These are phyloP conservation scores for Citeromyces siamensis DNA, from an alignment of 1,139 yeast genomes.

Conservation along the genomic window DNA sequence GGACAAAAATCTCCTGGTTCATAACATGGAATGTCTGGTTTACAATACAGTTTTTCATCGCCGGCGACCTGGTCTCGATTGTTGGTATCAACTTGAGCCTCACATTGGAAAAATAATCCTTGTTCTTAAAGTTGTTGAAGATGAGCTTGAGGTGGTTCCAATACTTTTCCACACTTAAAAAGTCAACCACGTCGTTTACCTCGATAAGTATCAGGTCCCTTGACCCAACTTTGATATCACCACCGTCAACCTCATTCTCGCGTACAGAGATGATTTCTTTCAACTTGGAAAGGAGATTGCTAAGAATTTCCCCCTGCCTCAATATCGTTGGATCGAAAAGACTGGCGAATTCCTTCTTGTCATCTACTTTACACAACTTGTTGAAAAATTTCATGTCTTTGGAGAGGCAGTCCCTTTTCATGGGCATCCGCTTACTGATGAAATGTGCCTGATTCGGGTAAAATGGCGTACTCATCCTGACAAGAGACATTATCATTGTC, in stretches of 20 bases:
- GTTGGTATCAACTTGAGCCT: not conserved
- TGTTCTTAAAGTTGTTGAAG: conserved; percentile 3
- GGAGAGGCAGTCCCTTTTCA: conserved; percentile 3
- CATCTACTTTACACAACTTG: not conserved
- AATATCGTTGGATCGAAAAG: conserved; percentile 1
- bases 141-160: conserved; percentile 2
- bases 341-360: not conserved
- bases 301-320: conserved; percentile 4
- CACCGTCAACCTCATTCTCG: not conserved
- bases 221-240: not conserved
- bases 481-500: conserved; percentile 5
- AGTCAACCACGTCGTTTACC: conserved; percentile 5
- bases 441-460: conserved; percentile 5
- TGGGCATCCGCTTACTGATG: conserved; percentile 6
- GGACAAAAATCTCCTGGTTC: not conserved
- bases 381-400: not conserved
- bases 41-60: not conserved
- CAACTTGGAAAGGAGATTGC: conserved; percentile 4
- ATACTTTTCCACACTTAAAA: conserved; percentile 5
- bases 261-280: conserved; percentile 4
- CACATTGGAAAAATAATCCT: not conserved
- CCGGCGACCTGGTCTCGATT: not conserved
- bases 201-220: conserved; percentile 4
- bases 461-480: conserved; percentile 5
- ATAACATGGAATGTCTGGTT: not conserved